Percentiles rank a stretch among this genome's conserved stretches.
phyloP scores from a whole-genome alignment of 768 basidiomycete genomes.

The Leccinum subgranulosum region DNA sequence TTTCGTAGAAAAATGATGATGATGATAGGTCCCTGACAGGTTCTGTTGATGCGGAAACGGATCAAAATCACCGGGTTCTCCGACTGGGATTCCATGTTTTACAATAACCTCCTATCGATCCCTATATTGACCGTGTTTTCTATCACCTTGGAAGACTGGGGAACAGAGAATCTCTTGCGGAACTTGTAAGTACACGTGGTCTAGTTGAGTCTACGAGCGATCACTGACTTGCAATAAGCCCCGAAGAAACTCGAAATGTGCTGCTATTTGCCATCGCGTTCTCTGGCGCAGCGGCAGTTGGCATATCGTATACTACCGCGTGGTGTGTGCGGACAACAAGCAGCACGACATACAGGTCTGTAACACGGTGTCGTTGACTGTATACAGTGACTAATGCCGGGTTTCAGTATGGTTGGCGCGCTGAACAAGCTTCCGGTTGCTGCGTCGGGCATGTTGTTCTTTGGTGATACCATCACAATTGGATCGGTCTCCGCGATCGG shows the following conservation, averaged over 20 bases:
- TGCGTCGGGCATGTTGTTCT: constrained; percentile 97
- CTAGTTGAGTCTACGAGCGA: background rate
- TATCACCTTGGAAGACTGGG: constrained; percentile 87
- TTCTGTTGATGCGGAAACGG: constrained; percentile 92
- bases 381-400: constrained; percentile 7
- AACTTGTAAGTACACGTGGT: constrained; percentile 79
- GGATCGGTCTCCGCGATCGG: constrained; percentile 87
- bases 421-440: constrained; percentile 98
- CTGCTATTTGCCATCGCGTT: constrained; percentile 88
- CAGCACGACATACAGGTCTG: constrained; percentile 96
- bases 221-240: constrained; percentile 46
- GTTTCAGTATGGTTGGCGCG: constrained; percentile 87
- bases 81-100: constrained; percentile 99
- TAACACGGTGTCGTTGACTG: background rate
- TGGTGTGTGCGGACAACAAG: constrained; percentile 97
- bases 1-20: constrained; percentile 2
- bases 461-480: constrained; percentile 84
- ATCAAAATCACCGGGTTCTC: constrained; percentile 95
- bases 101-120: constrained; percentile 94
- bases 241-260: constrained; percentile 71
- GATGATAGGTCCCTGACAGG: constrained; percentile 43
- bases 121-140: constrained; percentile 85
- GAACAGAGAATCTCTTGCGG: constrained; percentile 61
- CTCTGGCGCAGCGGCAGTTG: constrained; percentile 96
- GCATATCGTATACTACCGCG: constrained; percentile 97